Percentiles rank a stretch among this genome's conserved stretches.
These are phyloP conservation scores for Castanea mollissima DNA, from an alignment of 306 rosid genomes.

Conservation along the genomic window DNA sequence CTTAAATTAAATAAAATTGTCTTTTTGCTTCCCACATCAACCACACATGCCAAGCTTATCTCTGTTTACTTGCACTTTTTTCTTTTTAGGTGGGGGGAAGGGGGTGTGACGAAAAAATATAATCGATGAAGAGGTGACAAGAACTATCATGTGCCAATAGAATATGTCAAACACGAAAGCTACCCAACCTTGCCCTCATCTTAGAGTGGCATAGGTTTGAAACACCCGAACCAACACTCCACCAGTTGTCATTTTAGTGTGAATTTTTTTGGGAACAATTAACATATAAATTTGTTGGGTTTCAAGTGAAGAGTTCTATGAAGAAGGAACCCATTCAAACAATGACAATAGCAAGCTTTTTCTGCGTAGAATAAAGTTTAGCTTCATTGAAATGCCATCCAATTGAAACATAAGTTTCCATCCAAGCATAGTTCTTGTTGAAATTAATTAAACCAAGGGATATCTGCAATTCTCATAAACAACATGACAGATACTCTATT, in stretches of 20 bases:
- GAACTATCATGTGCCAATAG: background rate
- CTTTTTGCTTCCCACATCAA: no score
- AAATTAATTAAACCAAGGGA: background rate
- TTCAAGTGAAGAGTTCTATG: background rate
- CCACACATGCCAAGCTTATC: background rate
- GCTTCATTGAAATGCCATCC: background rate
- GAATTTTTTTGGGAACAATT: background rate
- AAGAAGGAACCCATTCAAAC: background rate
- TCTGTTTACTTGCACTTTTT: background rate
- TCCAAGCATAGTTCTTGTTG: background rate
- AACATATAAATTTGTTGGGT: background rate
- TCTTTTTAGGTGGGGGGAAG: background rate
- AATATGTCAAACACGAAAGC: no score
- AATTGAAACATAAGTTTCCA: background rate
- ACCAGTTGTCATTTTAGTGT: background rate
- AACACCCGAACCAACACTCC: background rate
- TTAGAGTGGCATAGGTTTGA: background rate
- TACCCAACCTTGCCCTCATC: background rate
- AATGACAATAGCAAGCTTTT: background rate
- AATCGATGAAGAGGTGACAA: background rate
- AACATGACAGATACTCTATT: background rate
- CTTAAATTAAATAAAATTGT: no score
- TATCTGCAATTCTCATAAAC: background rate
- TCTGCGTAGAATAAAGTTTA: background rate
- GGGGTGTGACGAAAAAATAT: background rate